These are phyloP conservation scores for Aspergillus ruber DNA, from an alignment of 2,329 filamentous ascomycete species.

Conservation along the genomic window DNA sequence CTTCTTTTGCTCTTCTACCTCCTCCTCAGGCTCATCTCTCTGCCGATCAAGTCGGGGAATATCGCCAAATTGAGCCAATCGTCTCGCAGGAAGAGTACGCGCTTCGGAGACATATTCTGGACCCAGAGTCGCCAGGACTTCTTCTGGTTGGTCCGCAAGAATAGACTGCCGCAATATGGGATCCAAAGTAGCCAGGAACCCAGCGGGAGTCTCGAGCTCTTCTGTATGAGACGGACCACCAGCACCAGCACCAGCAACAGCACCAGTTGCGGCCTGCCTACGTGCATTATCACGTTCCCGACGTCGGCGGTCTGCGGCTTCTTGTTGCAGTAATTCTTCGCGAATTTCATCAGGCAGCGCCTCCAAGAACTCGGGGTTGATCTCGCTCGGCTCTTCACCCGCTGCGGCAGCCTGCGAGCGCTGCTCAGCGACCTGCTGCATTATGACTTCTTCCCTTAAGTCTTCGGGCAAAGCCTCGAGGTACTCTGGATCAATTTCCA, in stretches of 20 bases:
- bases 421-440: conserved; percentile 77
- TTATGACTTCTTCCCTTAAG: conserved; percentile 89
- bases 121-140: conserved; percentile 75
- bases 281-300: conserved; percentile 77
- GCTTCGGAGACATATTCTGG: conserved; percentile 83
- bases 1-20: conserved; percentile 51
- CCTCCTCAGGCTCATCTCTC: conserved; percentile 32
- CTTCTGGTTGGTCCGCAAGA: conserved; percentile 84
- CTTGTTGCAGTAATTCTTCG: conserved; percentile 82
- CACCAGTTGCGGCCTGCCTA: conserved; percentile 54
- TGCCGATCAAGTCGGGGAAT: conserved; percentile 32
- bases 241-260: not conserved
- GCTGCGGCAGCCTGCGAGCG: conserved; percentile 67
- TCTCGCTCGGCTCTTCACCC: conserved; percentile 58
- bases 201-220: conserved; percentile 80
- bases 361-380: conserved; percentile 89
- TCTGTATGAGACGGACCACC: conserved; percentile 51
- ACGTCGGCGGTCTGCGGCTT: conserved; percentile 79
- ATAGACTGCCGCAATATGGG: conserved; percentile 78
- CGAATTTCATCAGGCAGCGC: conserved; percentile 86
- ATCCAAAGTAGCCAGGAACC: conserved; percentile 84
- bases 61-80: conserved; percentile 50
- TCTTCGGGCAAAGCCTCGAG: conserved; percentile 97
- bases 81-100: conserved; percentile 58
- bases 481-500: conserved; percentile 92